These are phyloP conservation scores for Monosporascus ibericus DNA, from an alignment of 2,329 filamentous ascomycete genomes.

Conservation along the genomic window DNA sequence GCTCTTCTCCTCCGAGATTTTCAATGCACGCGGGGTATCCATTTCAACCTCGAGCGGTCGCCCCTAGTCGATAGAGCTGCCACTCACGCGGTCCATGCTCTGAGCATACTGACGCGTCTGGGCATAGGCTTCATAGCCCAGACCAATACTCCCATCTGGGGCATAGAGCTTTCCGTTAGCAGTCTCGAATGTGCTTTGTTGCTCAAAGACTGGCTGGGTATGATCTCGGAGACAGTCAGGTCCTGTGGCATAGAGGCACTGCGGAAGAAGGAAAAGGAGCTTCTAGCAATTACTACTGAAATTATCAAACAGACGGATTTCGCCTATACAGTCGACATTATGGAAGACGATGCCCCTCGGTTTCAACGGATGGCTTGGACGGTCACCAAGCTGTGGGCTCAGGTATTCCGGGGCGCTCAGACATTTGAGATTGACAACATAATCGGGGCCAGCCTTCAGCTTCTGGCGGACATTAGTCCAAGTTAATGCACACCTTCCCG, in stretches of 20 bases:
- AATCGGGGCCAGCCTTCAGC: conserved; percentile 11
- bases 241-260: conserved; percentile 5
- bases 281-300: conserved; percentile 14
- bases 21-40: conserved; percentile 25
- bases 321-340: conserved; percentile 7
- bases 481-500: conserved; percentile 29
- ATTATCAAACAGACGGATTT: conserved; percentile 21
- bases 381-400: conserved; percentile 23
- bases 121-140: conserved; percentile 47
- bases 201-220: conserved; percentile 35
- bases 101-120: conserved; percentile 47
- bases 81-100: conserved; percentile 46
- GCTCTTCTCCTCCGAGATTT: conserved; percentile 41
- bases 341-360: conserved; percentile 10
- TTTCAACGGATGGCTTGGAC: conserved; percentile 15
- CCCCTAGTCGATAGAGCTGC: conserved; percentile 42
- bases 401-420: conserved; percentile 23
- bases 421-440: conserved; percentile 21
- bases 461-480: conserved; percentile 12
- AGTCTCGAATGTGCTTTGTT: conserved; percentile 45
- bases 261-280: conserved; percentile 12
- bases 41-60: conserved; percentile 18
- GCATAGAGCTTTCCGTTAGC: conserved; percentile 47
- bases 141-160: conserved; percentile 49
- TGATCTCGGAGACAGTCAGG: conserved; percentile 7